Conservation (phyloP, 2,329 filamentous ascomycete species). For the Aspergillus pseudoterreus region DNA sequence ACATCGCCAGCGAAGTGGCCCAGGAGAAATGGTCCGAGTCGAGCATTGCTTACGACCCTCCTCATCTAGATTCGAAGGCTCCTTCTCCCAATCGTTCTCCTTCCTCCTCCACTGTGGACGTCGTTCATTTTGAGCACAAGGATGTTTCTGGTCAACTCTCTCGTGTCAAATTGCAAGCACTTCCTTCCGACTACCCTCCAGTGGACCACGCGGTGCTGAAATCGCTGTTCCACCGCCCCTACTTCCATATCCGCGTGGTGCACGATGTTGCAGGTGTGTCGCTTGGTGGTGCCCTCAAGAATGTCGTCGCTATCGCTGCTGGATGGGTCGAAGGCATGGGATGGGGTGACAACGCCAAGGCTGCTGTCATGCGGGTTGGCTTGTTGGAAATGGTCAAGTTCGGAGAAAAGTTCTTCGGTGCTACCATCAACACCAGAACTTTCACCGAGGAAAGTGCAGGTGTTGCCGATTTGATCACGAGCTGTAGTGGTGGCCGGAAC, state of each 20-base stretch:
- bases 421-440: constrained; percentile 74
- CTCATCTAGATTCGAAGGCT: constrained; percentile 76
- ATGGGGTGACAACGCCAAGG: constrained; percentile 98
- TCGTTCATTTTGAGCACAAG: constrained; percentile 57
- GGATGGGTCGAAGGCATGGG: constrained; percentile 93
- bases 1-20: constrained; percentile 93
- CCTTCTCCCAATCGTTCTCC: constrained; percentile 59
- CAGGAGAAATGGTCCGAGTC: constrained; percentile 96
- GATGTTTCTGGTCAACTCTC: constrained; percentile 65
- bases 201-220: constrained; percentile 81
- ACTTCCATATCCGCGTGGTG: constrained; percentile 95
- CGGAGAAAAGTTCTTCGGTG: constrained; percentile 85
- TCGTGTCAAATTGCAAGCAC: constrained; percentile 66
- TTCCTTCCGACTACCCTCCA: constrained; percentile 79
- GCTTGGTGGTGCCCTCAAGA: constrained; percentile 90
- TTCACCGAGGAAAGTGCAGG: constrained; percentile 97
- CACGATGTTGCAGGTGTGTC: constrained; percentile 96
- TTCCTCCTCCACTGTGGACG: constrained; percentile 48
- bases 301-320: constrained; percentile 89
- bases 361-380: constrained; percentile 95
- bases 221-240: constrained; percentile 87
- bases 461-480: constrained; percentile 93
- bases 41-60: constrained; percentile 93
- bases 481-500: constrained; percentile 86
- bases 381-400: constrained; percentile 96